phyloP scores from a whole-genome alignment of 495 filamentous ascomycete genomes.

The Xylaria castorea region DNA sequence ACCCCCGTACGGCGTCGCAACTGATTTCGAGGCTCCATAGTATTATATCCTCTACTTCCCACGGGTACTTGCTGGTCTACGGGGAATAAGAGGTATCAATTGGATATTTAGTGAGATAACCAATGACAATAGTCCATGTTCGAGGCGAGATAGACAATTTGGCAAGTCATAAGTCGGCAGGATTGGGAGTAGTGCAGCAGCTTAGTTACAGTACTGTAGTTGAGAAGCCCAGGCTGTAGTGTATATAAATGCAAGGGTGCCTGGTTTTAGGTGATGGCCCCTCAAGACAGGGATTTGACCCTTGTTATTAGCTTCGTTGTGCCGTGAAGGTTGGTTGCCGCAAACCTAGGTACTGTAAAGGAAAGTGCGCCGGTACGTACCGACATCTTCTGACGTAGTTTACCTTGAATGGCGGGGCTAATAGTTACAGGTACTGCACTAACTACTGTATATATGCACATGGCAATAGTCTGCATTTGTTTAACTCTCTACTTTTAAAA shows the following conservation, averaged over 20 bases:
- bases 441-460: not conserved
- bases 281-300: not conserved
- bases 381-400: not conserved
- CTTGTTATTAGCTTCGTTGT: not conserved
- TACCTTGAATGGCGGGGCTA: not conserved
- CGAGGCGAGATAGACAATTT: not conserved
- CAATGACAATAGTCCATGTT: not conserved
- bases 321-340: not conserved
- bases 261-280: not conserved
- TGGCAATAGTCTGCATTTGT: not conserved
- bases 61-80: not conserved
- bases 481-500: not conserved
- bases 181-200: not conserved
- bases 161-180: not conserved
- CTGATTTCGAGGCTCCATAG: slow-evolving; percentile 32
- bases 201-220: no score
- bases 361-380: not conserved
- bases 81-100: not conserved
- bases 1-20: not conserved
- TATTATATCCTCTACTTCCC: slow-evolving; percentile 4
- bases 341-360: not conserved
- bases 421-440: no score
- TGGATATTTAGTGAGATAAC: not conserved
- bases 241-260: not conserved
- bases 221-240: not conserved